These are phyloP conservation scores for Verticillium zaregamsianum DNA, from an alignment of 2,329 filamentous ascomycete species.

Conservation along the genomic window DNA sequence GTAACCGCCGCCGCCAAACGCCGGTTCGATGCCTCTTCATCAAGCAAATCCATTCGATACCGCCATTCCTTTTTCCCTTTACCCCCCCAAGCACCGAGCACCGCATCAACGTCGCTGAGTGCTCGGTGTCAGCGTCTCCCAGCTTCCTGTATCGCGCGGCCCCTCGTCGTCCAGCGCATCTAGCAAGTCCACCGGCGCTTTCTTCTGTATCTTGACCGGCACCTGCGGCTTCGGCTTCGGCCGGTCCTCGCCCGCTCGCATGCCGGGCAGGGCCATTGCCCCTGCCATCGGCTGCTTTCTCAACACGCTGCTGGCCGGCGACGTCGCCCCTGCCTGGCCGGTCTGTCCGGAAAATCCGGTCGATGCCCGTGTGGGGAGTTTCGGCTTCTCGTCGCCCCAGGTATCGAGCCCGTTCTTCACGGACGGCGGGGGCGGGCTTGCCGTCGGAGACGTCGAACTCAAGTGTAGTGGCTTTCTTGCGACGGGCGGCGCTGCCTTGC, in stretches of 20 bases:
- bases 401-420: slow-evolving; percentile 13
- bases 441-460: slow-evolving; percentile 24
- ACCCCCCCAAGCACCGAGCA: background rate
- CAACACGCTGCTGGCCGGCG: background rate
- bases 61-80: background rate
- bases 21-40: background rate
- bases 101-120: slow-evolving; percentile 4
- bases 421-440: slow-evolving; percentile 16
- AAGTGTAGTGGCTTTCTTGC: slow-evolving; percentile 61
- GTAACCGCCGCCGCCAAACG: background rate
- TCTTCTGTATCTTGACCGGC: slow-evolving; percentile 9
- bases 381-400: slow-evolving; percentile 11
- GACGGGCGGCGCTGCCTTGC: slow-evolving; percentile 49
- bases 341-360: slow-evolving; percentile 7
- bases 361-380: slow-evolving; percentile 9
- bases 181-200: slow-evolving; percentile 32
- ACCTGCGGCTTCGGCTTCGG: slow-evolving; percentile 5
- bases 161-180: slow-evolving; percentile 44
- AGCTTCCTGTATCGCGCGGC: slow-evolving; percentile 42
- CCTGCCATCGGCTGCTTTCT: slow-evolving; percentile 10
- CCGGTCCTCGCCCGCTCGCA: slow-evolving; percentile 7
- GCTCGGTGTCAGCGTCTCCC: slow-evolving; percentile 52
- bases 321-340: background rate
- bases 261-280: slow-evolving; percentile 10
- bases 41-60: background rate